Conservation (phyloP, 2,329 filamentous ascomycete genomes). For the Conoideocrella luteorostrata region DNA sequence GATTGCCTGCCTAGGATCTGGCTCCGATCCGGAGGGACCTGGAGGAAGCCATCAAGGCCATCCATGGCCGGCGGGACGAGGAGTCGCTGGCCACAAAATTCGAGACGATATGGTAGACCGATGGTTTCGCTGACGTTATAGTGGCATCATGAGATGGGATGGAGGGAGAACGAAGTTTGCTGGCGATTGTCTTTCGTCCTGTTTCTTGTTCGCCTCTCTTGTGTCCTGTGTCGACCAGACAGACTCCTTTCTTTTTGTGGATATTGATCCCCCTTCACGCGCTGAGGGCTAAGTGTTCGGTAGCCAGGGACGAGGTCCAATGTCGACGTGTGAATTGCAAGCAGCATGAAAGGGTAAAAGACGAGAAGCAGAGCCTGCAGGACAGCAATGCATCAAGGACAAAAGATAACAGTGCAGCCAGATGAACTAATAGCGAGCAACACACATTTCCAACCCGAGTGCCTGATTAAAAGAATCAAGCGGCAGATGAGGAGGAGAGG, state of each 20-base stretch:
- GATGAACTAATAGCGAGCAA: too few relatives aligned
- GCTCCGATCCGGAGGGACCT: conserved; percentile 44
- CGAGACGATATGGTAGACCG: neutral
- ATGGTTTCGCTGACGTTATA: neutral
- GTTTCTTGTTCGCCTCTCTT: neutral
- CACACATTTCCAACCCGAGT: too few relatives aligned
- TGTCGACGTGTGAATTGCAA: neutral
- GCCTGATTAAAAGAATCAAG: too few relatives aligned
- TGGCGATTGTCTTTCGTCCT: neutral
- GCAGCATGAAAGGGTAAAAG: neutral
- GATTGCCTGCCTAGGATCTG: conserved; percentile 43
- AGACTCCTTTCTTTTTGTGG: conserved; percentile 4
- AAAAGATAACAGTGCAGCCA: too few relatives aligned
- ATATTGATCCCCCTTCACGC: neutral
- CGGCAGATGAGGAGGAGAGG: too few relatives aligned
- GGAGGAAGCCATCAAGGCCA: conserved; percentile 38
- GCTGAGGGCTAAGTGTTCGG: neutral
- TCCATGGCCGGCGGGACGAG: conserved; percentile 25
- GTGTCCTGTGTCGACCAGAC: neutral
- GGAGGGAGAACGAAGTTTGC: neutral
- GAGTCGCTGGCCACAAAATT: conserved; percentile 3
- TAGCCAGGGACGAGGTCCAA: neutral
- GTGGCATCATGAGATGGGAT: neutral
- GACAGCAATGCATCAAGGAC: too few relatives aligned
- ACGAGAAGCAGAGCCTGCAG: neutral